These are phyloP conservation scores for Claviceps cyperi DNA, from an alignment of 2,329 filamentous ascomycete species.

Conservation along the genomic window DNA sequence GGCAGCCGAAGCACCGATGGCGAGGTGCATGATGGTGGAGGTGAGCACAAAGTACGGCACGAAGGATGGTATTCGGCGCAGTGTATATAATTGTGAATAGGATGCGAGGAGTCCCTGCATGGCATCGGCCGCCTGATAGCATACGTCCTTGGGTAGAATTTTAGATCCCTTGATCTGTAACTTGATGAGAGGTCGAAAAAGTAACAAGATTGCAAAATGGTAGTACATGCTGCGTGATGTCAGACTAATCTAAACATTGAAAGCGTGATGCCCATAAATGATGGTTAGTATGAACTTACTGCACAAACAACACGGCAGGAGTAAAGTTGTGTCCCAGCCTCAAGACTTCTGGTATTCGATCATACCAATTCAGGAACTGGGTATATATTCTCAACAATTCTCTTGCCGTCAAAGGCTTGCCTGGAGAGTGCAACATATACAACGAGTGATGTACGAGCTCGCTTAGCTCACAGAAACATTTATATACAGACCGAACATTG, in stretches of 20 bases:
- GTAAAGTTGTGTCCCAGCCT: conserved; percentile 54
- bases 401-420: conserved; percentile 46
- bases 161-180: conserved; percentile 47
- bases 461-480: conserved; percentile 56
- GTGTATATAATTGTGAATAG: conserved; percentile 43
- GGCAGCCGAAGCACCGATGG: conserved; percentile 29
- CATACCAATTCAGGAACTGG: conserved; percentile 59
- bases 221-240: conserved; percentile 46
- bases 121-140: conserved; percentile 45
- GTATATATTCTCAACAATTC: conserved; percentile 51
- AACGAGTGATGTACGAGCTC: conserved; percentile 60
- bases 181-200: conserved; percentile 60
- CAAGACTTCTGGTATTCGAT: conserved; percentile 48
- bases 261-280: neutral
- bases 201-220: conserved; percentile 53
- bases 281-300: conserved; percentile 35
- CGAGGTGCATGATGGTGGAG: conserved; percentile 45
- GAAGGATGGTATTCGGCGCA: conserved; percentile 44
- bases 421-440: conserved; percentile 58
- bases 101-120: conserved; percentile 41
- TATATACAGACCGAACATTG: conserved; percentile 53
- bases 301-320: conserved; percentile 57
- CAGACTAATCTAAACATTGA: neutral
- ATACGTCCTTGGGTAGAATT: conserved; percentile 50
- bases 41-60: conserved; percentile 49